Evolutionary conservation across 2,329 filamentous ascomycete species (phyloP).

Genomic region (Cladosporium sp.): DNA sequence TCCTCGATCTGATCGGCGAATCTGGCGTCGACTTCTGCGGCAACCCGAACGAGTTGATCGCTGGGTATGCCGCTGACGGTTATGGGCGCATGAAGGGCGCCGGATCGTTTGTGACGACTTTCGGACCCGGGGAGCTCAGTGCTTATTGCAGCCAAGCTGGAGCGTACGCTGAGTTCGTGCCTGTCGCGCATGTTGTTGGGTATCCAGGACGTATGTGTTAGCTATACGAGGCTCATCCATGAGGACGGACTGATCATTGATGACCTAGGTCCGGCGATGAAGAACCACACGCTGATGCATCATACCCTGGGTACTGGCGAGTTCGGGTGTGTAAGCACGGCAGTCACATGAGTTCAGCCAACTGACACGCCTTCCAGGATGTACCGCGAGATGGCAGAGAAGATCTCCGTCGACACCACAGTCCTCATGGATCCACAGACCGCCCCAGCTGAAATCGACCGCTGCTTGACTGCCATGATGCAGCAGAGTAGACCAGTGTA

Average conservation of each 20-base stretch:
- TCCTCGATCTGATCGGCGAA: constrained; percentile 31
- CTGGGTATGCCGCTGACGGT: constrained; percentile 66
- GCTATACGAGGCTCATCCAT: neutral
- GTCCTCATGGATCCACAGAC: constrained; percentile 18
- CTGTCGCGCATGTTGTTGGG: constrained; percentile 57
- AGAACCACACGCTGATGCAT: constrained; percentile 21
- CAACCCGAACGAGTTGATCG: constrained; percentile 33
- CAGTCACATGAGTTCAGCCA: neutral
- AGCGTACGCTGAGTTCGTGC: constrained; percentile 66
- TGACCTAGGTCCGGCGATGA: constrained; percentile 12
- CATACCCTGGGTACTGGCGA: constrained; percentile 24
- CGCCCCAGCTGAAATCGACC: constrained; percentile 24
- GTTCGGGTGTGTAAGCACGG: constrained; percentile 10
- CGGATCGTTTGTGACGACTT: constrained; percentile 65
- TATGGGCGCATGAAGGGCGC: constrained; percentile 69
- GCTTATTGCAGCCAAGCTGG: constrained; percentile 68
- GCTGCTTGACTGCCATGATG: constrained; percentile 21
- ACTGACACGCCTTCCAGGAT: constrained; percentile 3
- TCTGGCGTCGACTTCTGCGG: constrained; percentile 34
- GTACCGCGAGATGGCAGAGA: constrained; percentile 23
- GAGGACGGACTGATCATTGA: neutral
- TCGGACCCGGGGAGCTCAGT: constrained; percentile 64
- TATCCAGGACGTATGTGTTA: constrained; percentile 32
- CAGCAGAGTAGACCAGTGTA: constrained; percentile 22
- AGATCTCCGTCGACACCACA: constrained; percentile 22